Base-by-base conservation (phyloP, 331 rosid genomes). In the Acacia pycnantha region DNA sequence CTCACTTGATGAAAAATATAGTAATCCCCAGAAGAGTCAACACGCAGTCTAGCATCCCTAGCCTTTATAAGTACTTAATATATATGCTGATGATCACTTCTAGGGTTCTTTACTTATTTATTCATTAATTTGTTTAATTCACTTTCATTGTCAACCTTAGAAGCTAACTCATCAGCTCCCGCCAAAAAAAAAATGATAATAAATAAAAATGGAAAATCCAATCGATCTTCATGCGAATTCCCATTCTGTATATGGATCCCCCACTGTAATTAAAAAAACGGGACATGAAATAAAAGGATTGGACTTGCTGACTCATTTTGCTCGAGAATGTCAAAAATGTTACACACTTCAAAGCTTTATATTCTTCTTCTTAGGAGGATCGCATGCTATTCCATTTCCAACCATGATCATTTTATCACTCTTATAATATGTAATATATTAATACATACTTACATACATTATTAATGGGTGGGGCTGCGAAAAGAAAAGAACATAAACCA, bases 31-130 rank as follows among this genome's bases (percentile, higher is more conserved):
- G 0, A 37, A 56, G 43, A 53, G 79, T 64, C 79, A 84, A 78
- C 56, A 53, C 9, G 4, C 8, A 1, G 31, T 58, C 26, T 59
- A 59, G 68, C 76, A 33, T 65, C 14, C 13, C 71, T 33, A 31
- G 80, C 85, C 88, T 85, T 88, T 85, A 80, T 41, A 68, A 68
- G 77, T 82, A 85, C 75, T 85, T 66, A 37, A 70, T 62, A 71
- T 67, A 59, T 70, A 65, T 67, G 79, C 58, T 56, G 71, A 41
- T 47, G 65, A 33, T 65, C 71, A 68, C 40, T 22, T 66, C 15
- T 8, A 78, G 82, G 77, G 76, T 81, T 74, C 8, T 59, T 24
- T 11, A 58, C 27, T 68, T 67, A 18, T 19, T 64, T 22, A 10
- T 27, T 64, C 43, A 11, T 27, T 26, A 64, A 64, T 64, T 67